Percentiles rank a stretch among this genome's conserved stretches.
Evolutionary conservation across 148 eudicot genomes (phyloP).

Genomic region (Hydrangea macrophylla): DNA sequence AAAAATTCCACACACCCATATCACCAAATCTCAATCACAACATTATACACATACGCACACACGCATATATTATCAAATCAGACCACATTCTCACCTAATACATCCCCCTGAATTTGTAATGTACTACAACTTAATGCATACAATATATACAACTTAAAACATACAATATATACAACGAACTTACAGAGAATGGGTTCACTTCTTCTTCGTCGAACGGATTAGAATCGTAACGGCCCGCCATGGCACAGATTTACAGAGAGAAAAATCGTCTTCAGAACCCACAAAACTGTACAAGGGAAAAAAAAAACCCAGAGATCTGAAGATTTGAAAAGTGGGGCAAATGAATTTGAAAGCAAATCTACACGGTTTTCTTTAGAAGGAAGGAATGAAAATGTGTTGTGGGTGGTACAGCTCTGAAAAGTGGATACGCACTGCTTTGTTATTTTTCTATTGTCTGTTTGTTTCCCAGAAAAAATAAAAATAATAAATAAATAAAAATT

Average conservation of each 20-base stretch:
- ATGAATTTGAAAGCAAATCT: neutral
- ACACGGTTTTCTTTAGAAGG: neutral
- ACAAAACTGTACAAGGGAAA: neutral
- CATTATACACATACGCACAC: too few relatives aligned
- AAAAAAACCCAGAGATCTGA: slow-evolving; percentile 12
- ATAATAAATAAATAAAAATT: neutral
- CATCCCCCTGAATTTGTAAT: neutral
- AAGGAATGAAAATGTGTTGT: neutral
- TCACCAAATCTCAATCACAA: neutral
- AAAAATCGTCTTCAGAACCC: neutral
- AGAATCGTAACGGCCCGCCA: slow-evolving; percentile 49
- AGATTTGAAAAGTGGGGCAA: neutral
- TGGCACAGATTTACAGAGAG: slow-evolving; percentile 12
- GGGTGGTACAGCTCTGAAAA: neutral
- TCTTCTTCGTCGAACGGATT: slow-evolving; percentile 65
- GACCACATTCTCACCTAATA: neutral
- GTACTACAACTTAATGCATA: neutral
- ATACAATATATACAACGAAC: slow-evolving; percentile 1
- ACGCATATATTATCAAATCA: neutral
- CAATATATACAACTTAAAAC: neutral
- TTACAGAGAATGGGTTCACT: slow-evolving; percentile 71
- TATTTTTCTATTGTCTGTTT: neutral
- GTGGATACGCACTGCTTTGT: neutral
- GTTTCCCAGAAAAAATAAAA: neutral
- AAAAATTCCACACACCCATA: neutral